Evolutionary conservation across 495 filamentous ascomycete species (phyloP).

Genomic region (Trichoderma erinaceum): DNA sequence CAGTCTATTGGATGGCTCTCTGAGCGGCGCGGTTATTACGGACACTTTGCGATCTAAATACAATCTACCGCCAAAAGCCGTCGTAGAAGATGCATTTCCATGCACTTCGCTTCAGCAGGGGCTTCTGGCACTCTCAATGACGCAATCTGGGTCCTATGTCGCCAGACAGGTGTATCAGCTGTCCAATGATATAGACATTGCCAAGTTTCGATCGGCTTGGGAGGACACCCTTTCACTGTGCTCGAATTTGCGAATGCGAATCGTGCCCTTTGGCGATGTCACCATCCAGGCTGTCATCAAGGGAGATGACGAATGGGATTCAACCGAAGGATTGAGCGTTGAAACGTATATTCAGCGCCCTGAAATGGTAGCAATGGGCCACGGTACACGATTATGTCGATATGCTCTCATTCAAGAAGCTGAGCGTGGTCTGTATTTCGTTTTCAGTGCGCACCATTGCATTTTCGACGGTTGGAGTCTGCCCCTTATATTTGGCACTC

Average conservation of each 20-base stretch:
- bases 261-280: too few relatives aligned
- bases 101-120: conserved; percentile 52
- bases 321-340: conserved; percentile 15
- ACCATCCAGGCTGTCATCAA: too few relatives aligned
- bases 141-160: too few relatives aligned
- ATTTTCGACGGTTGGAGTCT: conserved; percentile 18
- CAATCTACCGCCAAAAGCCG: neutral
- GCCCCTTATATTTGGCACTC: neutral
- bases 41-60: neutral
- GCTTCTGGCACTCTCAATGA: conserved; percentile 30
- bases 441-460: conserved; percentile 14
- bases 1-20: neutral
- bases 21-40: neutral
- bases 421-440: conserved; percentile 14
- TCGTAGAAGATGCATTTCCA: conserved; percentile 51
- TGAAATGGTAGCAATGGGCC: neutral
- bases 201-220: too few relatives aligned
- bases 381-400: neutral
- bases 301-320: too few relatives aligned
- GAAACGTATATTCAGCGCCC: neutral
- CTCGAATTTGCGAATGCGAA: too few relatives aligned
- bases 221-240: too few relatives aligned
- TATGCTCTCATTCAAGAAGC: neutral
- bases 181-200: too few relatives aligned
- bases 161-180: too few relatives aligned